Conservation (phyloP, 129 eudicot species). For the Erigeron canadensis region DNA sequence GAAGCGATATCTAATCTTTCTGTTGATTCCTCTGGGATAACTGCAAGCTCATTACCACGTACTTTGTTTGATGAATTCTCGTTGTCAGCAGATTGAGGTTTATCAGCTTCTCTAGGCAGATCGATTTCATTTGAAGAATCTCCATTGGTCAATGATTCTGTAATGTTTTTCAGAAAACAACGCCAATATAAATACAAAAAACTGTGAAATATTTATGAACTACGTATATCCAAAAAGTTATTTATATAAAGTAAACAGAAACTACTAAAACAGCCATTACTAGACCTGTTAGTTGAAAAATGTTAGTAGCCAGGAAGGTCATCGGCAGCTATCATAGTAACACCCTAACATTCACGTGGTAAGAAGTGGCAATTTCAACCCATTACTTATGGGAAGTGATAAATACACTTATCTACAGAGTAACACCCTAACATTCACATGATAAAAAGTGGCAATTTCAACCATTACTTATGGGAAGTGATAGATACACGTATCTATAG, state of each 20-base stretch:
- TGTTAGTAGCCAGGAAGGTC: background rate
- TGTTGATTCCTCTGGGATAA: slow-evolving; percentile 27
- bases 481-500: too few species aligned
- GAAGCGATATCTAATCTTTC: slow-evolving; percentile 56
- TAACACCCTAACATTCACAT: background rate
- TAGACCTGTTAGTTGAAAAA: background rate
- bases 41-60: slow-evolving; percentile 29
- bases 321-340: background rate
- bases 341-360: background rate
- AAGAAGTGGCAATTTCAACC: background rate
- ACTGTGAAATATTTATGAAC: background rate
- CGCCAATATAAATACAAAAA: slow-evolving; percentile 10
- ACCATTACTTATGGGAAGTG: background rate
- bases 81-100: slow-evolving; percentile 25
- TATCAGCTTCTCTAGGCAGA: slow-evolving; percentile 1
- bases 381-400: too few species aligned
- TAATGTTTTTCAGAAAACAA: slow-evolving; percentile 18
- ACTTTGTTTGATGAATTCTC: slow-evolving; percentile 23
- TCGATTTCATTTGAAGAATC: slow-evolving; percentile 30
- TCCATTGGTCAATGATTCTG: slow-evolving; percentile 41
- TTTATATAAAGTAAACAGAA: background rate
- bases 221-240: background rate
- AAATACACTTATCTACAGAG: too few species aligned
- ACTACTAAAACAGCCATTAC: too few species aligned
- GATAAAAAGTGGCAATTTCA: too few species aligned